These are phyloP conservation scores for Bertia moriformis DNA, from an alignment of 2,329 filamentous ascomycete species.

Conservation along the genomic window DNA sequence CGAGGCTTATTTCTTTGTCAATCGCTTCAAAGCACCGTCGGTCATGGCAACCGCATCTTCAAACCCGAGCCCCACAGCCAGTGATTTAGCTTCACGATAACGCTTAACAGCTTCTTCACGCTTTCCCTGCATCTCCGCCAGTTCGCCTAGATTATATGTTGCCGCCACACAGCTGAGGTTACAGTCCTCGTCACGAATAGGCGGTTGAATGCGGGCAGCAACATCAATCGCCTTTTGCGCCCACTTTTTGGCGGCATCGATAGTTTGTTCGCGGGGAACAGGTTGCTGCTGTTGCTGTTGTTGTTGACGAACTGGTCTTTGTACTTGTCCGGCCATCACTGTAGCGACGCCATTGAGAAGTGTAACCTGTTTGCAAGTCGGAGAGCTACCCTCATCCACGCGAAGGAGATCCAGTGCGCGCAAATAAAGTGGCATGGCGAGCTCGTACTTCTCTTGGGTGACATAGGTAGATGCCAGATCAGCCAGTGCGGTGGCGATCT, in stretches of 20 bases:
- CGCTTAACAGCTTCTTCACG: neutral
- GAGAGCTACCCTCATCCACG: neutral
- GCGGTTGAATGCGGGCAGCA: neutral
- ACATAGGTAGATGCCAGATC: neutral
- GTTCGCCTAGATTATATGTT: neutral
- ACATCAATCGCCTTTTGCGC: neutral
- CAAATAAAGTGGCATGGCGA: neutral
- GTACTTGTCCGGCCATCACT: neutral
- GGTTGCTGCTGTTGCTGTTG: neutral
- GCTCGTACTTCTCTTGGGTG: neutral
- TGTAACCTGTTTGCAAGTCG: neutral
- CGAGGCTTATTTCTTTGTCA: constrained; percentile 1
- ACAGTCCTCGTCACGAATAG: neutral
- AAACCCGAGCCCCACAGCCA: neutral
- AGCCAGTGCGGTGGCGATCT: neutral
- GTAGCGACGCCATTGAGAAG: neutral
- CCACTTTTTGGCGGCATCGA: neutral
- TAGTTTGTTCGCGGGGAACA: too few relatives aligned
- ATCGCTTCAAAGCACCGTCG: neutral
- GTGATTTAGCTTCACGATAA: neutral
- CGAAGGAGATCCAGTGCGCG: neutral
- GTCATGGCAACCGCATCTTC: neutral
- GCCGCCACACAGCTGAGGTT: neutral
- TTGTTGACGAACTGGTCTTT: neutral
- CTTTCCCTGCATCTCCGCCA: neutral